A percentile compares a stretch with the other conserved stretches of the same genome.
These are phyloP conservation scores for Clarireedia homoeocarpa DNA, from an alignment of 2,329 filamentous ascomycete genomes.

Conservation along the genomic window DNA sequence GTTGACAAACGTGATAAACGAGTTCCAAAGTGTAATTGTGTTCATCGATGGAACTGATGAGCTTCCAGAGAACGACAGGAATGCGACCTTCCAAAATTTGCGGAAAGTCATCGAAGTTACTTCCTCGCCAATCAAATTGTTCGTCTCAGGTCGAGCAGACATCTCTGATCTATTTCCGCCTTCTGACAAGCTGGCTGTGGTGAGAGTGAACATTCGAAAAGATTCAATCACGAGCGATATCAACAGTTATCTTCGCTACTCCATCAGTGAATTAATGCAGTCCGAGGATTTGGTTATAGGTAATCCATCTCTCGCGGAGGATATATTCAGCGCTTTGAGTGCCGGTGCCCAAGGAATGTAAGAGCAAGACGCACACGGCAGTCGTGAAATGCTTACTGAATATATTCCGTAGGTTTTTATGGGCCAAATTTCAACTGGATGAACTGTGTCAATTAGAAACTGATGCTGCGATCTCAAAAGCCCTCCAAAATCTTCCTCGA, in stretches of 20 bases:
- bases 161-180: background rate
- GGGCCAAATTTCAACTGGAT: conserved; percentile 13
- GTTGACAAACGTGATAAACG: background rate
- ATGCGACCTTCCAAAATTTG: background rate
- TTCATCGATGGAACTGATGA: background rate
- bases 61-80: background rate
- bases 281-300: background rate
- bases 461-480: conserved; percentile 7
- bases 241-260: background rate
- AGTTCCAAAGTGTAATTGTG: background rate
- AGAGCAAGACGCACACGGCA: background rate
- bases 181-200: background rate
- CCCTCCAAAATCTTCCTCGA: conserved; percentile 10
- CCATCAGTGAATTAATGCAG: background rate
- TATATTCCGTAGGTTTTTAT: conserved; percentile 3
- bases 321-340: background rate
- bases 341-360: background rate
- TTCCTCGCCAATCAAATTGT: background rate
- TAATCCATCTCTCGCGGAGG: background rate
- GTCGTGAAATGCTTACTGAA: background rate
- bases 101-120: background rate
- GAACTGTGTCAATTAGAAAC: conserved; percentile 11
- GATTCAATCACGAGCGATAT: background rate
- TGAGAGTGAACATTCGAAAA: background rate
- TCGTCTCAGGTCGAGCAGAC: background rate